Conservation (phyloP, 805 yeast species). For the Myxozyma geophila region DNA sequence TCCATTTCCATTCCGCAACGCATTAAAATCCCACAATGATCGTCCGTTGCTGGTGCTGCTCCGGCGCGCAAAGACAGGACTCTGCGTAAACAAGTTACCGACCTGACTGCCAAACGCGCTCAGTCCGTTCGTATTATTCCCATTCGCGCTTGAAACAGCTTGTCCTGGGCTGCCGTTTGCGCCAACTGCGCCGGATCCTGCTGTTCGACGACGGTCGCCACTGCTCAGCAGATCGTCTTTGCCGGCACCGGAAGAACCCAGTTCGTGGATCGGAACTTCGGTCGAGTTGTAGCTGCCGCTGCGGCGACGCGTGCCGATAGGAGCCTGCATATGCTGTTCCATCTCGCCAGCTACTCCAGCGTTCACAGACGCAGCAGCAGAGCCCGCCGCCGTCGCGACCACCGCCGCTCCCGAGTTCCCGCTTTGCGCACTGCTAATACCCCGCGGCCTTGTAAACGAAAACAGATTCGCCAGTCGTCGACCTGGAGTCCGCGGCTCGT, state of each 20-base stretch:
- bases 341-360: not conserved
- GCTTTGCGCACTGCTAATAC: not conserved
- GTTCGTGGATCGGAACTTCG: not conserved
- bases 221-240: no score
- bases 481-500: conserved; percentile 29
- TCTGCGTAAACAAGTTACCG: conserved; percentile 24
- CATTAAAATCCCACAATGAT: conserved; percentile 27
- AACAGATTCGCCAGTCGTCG: conserved; percentile 26
- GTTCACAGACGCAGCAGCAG: not conserved
- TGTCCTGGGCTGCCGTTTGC: not conserved
- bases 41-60: conserved; percentile 21
- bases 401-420: not conserved
- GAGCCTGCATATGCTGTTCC: conserved; percentile 14
- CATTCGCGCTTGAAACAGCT: not conserved
- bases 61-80: conserved; percentile 20
- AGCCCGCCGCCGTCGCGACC: not conserved
- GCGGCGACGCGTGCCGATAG: conserved; percentile 30
- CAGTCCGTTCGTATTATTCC: conserved; percentile 4
- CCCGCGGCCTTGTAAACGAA: conserved; percentile 25
- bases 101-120: conserved; percentile 21
- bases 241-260: not conserved
- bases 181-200: not conserved
- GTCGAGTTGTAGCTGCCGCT: conserved; percentile 17
- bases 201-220: no score
- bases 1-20: not conserved